phyloP scores from a whole-genome alignment of 1,284 basidiomycete genomes.

The Sanghuangporus weigelae region DNA sequence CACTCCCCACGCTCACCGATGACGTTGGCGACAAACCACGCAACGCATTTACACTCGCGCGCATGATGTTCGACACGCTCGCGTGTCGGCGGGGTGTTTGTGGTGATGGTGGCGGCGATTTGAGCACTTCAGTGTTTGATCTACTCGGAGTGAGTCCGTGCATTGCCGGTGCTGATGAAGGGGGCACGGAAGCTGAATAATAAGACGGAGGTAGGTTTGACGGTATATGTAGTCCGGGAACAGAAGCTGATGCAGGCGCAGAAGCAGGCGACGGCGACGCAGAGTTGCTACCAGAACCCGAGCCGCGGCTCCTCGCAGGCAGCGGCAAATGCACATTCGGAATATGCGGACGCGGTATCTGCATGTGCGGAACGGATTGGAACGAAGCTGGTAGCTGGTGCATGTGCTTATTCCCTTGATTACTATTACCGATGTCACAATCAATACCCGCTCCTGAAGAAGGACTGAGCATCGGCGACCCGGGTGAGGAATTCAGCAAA shows the following conservation, averaged over 20 bases:
- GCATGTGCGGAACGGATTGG: neutral
- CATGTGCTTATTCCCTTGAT: neutral
- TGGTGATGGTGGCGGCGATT: neutral
- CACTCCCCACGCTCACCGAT: too few species aligned
- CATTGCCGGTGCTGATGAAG: too few species aligned
- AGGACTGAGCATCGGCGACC: neutral
- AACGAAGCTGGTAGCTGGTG: neutral
- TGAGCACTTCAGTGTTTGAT: too few species aligned
- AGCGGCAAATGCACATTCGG: neutral
- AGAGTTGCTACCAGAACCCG: neutral
- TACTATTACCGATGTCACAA: neutral
- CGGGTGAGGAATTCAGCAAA: conserved; percentile 9
- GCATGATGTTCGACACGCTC: conserved; percentile 11
- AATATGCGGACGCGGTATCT: neutral
- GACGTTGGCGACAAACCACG: neutral
- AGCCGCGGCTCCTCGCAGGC: neutral
- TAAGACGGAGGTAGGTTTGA: too few species aligned
- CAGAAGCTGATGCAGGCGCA: neutral
- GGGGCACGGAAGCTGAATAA: too few species aligned
- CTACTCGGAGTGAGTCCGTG: too few species aligned
- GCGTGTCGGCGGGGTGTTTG: neutral
- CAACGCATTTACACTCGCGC: conserved; percentile 9
- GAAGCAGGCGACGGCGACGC: neutral
- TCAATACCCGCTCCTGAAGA: neutral
- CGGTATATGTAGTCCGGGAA: too few species aligned